Evolutionary conservation across 306 rosid species (phyloP).

Genomic region (Citrullus amarus): DNA sequence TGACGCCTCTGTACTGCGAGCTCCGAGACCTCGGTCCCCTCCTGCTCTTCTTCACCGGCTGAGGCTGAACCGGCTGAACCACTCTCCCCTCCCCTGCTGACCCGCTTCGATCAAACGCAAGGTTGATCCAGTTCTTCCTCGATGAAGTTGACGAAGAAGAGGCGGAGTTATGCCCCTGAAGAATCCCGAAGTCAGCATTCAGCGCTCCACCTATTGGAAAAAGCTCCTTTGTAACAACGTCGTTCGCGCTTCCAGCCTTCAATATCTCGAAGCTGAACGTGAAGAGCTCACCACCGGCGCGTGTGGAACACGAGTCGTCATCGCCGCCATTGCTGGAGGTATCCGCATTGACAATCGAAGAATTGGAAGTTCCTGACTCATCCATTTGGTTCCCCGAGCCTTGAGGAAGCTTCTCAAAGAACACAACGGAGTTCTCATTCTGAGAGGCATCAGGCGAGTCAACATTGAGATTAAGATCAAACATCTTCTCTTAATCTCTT

Average conservation of each 20-base stretch:
- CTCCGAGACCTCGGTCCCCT: constrained; percentile 98
- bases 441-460: constrained; percentile 40
- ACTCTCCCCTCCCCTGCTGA: constrained; percentile 31
- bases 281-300: constrained; percentile 42
- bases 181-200: constrained; percentile 23
- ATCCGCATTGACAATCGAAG: constrained; percentile 89
- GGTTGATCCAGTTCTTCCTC: constrained; percentile 54
- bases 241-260: constrained; percentile 38
- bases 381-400: constrained; percentile 65
- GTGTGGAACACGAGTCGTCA: constrained; percentile 79
- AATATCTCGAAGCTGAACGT: constrained; percentile 77
- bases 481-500: constrained; percentile 30
- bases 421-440: constrained; percentile 26
- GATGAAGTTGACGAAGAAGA: constrained; percentile 26
- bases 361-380: constrained; percentile 92
- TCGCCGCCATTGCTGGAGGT: constrained; percentile 66
- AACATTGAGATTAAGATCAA: constrained; percentile 80
- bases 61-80: constrained; percentile 32
- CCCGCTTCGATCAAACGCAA: constrained; percentile 39
- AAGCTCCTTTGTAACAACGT: constrained; percentile 48
- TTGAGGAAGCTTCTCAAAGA: constrained; percentile 36
- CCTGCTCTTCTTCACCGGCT: constrained; percentile 74
- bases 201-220: constrained; percentile 33
- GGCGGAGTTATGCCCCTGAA: constrained; percentile 39
- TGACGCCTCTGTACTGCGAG: constrained; percentile 97